Evolutionary conservation across 768 basidiomycete genomes (phyloP).

Genomic region (Tulasnella sp.): DNA sequence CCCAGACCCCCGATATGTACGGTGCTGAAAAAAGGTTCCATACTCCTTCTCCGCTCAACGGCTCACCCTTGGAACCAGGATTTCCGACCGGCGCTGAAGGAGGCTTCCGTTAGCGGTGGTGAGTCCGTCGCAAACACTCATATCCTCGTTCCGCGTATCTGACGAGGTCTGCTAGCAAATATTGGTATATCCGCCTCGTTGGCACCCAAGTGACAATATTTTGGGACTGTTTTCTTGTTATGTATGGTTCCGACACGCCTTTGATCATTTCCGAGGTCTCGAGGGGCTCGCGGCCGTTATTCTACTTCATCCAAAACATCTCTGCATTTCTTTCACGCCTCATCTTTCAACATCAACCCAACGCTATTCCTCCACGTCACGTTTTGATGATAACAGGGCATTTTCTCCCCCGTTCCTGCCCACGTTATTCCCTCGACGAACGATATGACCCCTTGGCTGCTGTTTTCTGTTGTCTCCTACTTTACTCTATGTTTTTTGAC

Average conservation of each 20-base stretch:
- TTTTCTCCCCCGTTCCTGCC: not conserved
- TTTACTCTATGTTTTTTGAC: constrained; percentile 8
- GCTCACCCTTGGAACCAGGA: not conserved
- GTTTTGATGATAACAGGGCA: not conserved
- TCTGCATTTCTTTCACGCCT: not conserved
- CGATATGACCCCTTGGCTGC: not conserved
- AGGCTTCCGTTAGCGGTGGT: not conserved
- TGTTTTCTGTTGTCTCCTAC: not conserved
- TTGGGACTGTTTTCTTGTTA: not conserved
- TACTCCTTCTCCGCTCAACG: constrained; percentile 1
- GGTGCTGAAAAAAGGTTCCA: not conserved
- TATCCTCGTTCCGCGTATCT: not conserved
- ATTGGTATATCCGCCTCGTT: not conserved
- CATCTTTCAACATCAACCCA: not conserved
- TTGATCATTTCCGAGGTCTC: not conserved
- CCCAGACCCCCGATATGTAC: not conserved
- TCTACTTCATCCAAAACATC: not conserved
- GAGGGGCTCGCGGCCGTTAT: not conserved
- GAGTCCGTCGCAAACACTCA: not conserved
- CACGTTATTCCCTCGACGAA: not conserved
- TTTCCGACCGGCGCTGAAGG: not conserved
- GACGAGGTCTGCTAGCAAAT: not conserved
- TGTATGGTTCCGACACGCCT: not conserved
- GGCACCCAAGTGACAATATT: not conserved
- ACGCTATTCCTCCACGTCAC: not conserved